These are phyloP conservation scores for Monilinia vaccinii-corymbosi DNA, from an alignment of 2,329 filamentous ascomycete genomes.

Conservation along the genomic window DNA sequence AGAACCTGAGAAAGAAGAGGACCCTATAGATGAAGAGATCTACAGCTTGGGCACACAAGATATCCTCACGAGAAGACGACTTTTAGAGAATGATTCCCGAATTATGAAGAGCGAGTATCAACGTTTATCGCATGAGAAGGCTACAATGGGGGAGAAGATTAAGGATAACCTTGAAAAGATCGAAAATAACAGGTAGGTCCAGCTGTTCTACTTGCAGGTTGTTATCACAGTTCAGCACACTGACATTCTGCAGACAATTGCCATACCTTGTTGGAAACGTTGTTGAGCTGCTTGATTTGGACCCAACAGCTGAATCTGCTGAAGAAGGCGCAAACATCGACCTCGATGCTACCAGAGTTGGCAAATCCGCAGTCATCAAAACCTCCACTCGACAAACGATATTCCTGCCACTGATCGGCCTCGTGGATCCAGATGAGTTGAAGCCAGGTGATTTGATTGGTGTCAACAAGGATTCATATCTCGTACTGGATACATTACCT, in stretches of 20 bases:
- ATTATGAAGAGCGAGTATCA: slow-evolving; percentile 99
- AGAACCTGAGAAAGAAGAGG: slow-evolving; percentile 62
- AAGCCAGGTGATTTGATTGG: slow-evolving; percentile 96
- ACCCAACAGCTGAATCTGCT: slow-evolving; percentile 88
- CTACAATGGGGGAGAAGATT: slow-evolving; percentile 95
- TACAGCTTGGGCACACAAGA: slow-evolving; percentile 88
- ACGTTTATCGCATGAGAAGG: slow-evolving; percentile 88
- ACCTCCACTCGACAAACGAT: slow-evolving; percentile 98
- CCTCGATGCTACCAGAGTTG: slow-evolving; percentile 88
- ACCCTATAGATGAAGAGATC: slow-evolving; percentile 87
- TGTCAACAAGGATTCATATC: slow-evolving; percentile 98
- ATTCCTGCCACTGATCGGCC: slow-evolving; percentile 91
- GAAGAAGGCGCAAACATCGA: slow-evolving; percentile 99
- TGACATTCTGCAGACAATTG: slow-evolving; percentile 59
- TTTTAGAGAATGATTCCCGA: slow-evolving; percentile 93
- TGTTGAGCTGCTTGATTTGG: slow-evolving; percentile 91
- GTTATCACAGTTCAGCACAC: slow-evolving; percentile 7
- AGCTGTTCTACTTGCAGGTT: not conserved
- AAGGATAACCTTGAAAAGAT: slow-evolving; percentile 99
- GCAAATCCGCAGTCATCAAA: slow-evolving; percentile 99
- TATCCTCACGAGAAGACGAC: slow-evolving; percentile 79
- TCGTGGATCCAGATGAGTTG: slow-evolving; percentile 89
- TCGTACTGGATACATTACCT: slow-evolving; percentile 90
- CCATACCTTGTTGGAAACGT: slow-evolving; percentile 98
- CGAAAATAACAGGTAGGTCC: slow-evolving; percentile 82